A percentile compares a stretch with the other conserved stretches of the same genome.
These are phyloP conservation scores for Diatrype stigma DNA, from an alignment of 2,329 filamentous ascomycete genomes.

Conservation along the genomic window DNA sequence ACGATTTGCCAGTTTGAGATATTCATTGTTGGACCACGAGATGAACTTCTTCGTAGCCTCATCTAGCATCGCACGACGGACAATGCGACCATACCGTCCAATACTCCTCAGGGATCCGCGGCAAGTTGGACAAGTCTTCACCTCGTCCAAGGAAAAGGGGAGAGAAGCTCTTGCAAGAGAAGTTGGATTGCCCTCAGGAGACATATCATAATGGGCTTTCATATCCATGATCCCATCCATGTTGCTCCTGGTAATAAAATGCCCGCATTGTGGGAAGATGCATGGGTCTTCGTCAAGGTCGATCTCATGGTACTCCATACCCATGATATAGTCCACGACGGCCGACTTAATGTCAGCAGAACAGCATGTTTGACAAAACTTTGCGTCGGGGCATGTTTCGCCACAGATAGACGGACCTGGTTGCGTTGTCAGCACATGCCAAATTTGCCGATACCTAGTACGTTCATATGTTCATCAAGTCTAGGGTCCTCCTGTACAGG, in stretches of 20 bases:
- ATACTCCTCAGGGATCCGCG: slow-evolving; percentile 55
- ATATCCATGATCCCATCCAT: slow-evolving; percentile 61
- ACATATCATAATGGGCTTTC: slow-evolving; percentile 41
- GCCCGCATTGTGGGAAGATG: slow-evolving; percentile 59
- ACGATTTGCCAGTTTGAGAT: slow-evolving; percentile 33
- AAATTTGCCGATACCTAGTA: no score
- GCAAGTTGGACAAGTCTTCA: slow-evolving; percentile 56
- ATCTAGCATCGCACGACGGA: slow-evolving; percentile 57
- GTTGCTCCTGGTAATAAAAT: slow-evolving; percentile 55
- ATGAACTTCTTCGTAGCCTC: slow-evolving; percentile 63
- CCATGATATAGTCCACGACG: slow-evolving; percentile 53
- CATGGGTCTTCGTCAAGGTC: slow-evolving; percentile 57
- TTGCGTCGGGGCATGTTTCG: slow-evolving; percentile 50
- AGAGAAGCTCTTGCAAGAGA: slow-evolving; percentile 32
- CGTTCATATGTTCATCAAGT: no score
- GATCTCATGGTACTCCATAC: slow-evolving; percentile 51
- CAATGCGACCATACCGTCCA: slow-evolving; percentile 57
- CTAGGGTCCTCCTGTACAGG: no score
- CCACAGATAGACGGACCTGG: slow-evolving; percentile 56
- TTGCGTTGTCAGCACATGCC: not conserved
- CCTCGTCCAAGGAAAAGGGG: slow-evolving; percentile 45
- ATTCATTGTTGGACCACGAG: slow-evolving; percentile 43
- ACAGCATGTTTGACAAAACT: slow-evolving; percentile 56
- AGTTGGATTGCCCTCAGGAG: slow-evolving; percentile 29
- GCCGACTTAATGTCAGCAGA: slow-evolving; percentile 37